Evolutionary conservation across 805 yeast species (phyloP), one percentile per base, ranked within the genome.

Genomic region (Debaryomyces tyrocola): DNA sequence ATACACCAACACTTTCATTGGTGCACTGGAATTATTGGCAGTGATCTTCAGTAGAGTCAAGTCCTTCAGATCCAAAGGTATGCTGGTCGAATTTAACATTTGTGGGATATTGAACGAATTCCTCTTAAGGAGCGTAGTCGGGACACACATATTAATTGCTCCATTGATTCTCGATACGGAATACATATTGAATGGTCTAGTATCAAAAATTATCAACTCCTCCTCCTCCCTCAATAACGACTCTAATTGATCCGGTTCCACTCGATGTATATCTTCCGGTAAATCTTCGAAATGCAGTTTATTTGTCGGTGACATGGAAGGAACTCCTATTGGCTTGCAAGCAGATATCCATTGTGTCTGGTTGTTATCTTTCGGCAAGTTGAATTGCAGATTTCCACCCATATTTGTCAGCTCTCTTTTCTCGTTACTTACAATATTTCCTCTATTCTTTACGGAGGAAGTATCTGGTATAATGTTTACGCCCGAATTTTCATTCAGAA

Each of bases 41-140:
- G 44, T 43, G 12, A 56, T 39, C 21, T 46, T 49, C n/a, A 45
- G 40, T 37, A 60, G 35, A 9, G 68, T 47, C 10, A 48, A 31
- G 8, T 54, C 50, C 40, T 62, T 62, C 14, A 49, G 48, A 3
- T 50, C 48, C 2, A 50, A 48, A 1, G 67, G 54, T 24, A 69
- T 52, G 35, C 57, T 62, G 48, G 64, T 60, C 6, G 71, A 57
- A 31, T 63, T 61, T 20, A 74, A 46, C 18, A 74, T 62, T 27
- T 66, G 66, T 6, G 51, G 47, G 28, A 75, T 50, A 42, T 57
- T 63, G 43, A 66, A 69, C 27, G 70, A 62, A 35, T 57, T 60
- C 41, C 79, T 52, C 49, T 73, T 73, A 28, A 75, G 52, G 20
- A 75, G 60, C 1, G 79, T 75, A 2, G 77, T 65, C 9, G 79